A percentile compares a stretch with the other conserved stretches of the same genome.
Conservation (phyloP, 2,329 filamentous ascomycete species). For the Coniochaeta ligniaria region DNA sequence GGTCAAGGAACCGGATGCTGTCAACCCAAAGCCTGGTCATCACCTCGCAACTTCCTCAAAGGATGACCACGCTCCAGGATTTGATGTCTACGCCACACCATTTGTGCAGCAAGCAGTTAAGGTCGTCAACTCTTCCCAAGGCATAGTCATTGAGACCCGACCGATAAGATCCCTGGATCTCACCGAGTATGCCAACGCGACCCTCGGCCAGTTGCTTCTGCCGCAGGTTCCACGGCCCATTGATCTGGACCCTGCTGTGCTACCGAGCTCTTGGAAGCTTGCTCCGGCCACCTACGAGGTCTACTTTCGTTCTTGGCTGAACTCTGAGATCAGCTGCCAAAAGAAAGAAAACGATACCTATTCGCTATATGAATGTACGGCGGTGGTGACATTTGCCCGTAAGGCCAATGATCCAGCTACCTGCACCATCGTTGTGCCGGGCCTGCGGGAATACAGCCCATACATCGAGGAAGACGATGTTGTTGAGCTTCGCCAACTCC, state of each 20-base stretch:
- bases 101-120: slow-evolving; percentile 11
- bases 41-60: background rate
- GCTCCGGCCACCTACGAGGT: slow-evolving; percentile 8
- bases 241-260: background rate
- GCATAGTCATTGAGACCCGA: slow-evolving; percentile 1
- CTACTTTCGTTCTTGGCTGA: slow-evolving; percentile 10
- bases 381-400: background rate
- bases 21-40: background rate
- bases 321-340: slow-evolving; percentile 8
- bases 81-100: slow-evolving; percentile 13
- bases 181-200: slow-evolving; percentile 1
- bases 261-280: background rate
- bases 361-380: slow-evolving; percentile 7
- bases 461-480: slow-evolving; percentile 14
- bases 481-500: slow-evolving; percentile 13
- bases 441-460: slow-evolving; percentile 14
- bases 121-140: slow-evolving; percentile 9
- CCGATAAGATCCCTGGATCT: slow-evolving; percentile 7
- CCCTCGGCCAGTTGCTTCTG: slow-evolving; percentile 4
- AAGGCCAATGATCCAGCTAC: background rate
- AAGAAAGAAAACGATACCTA: slow-evolving; percentile 8
- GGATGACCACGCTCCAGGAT: background rate
- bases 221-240: background rate
- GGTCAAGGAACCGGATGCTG: background rate
- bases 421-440: slow-evolving; percentile 10